Conservation (phyloP, 148 eudicot species). For the Dianthus caryophyllus region DNA sequence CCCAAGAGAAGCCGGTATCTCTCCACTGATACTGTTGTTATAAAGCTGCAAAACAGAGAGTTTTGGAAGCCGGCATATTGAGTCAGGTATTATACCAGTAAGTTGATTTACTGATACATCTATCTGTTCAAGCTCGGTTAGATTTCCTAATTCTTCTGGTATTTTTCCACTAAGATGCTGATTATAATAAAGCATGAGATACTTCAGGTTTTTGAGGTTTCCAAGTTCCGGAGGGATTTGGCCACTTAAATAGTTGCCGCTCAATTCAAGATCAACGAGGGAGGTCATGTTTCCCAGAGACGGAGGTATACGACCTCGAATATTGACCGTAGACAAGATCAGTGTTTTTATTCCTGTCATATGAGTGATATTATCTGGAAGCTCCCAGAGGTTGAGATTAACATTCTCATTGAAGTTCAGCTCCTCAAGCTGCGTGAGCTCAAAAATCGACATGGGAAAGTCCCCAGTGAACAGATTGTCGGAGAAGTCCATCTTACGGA, state of each 20-base stretch:
- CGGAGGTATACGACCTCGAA: conserved; percentile 50
- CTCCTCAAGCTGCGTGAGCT: conserved; percentile 50
- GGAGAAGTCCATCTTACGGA: conserved; percentile 54
- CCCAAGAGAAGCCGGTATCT: conserved; percentile 44
- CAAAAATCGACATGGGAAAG: conserved; percentile 63
- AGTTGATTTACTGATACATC: conserved; percentile 75
- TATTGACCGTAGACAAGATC: conserved; percentile 53
- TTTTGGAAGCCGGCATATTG: conserved; percentile 57
- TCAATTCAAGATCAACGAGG: conserved; percentile 71
- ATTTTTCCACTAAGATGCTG: conserved; percentile 46
- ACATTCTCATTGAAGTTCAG: conserved; percentile 60
- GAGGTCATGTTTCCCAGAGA: conserved; percentile 71
- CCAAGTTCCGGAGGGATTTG: conserved; percentile 57
- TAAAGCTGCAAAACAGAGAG: conserved; percentile 60
- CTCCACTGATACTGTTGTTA: conserved; percentile 70
- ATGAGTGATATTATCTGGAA: conserved; percentile 46
- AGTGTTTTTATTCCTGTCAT: conserved; percentile 45
- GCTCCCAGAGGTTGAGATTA: conserved; percentile 49
- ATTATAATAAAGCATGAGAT: conserved; percentile 76
- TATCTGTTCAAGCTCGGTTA: conserved; percentile 50
- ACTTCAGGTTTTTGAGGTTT: conserved; percentile 45
- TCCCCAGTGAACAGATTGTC: conserved; percentile 49
- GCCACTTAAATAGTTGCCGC: conserved; percentile 59
- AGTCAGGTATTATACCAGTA: conserved; percentile 50
- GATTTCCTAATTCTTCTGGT: conserved; percentile 73